phyloP scores from a whole-genome alignment of 805 yeast genomes.

The Crinitomyces ghanaensis region DNA sequence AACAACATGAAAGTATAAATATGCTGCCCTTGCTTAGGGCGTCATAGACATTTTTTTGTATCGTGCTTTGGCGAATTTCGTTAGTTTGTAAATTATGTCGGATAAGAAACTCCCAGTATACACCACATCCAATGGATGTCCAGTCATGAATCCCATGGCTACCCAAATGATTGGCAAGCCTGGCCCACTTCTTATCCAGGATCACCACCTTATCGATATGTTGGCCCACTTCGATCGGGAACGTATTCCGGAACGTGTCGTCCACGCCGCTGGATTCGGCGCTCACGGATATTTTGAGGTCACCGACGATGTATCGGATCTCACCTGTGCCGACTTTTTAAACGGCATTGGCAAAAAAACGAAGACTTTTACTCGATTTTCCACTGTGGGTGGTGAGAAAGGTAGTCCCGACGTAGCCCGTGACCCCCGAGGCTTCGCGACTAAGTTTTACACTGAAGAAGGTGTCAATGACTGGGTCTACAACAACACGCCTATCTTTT shows the following conservation, averaged over 20 bases:
- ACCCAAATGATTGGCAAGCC: conserved; percentile 40
- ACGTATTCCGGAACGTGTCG: conserved; percentile 56
- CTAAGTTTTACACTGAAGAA: conserved; percentile 54
- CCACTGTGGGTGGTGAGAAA: conserved; percentile 60
- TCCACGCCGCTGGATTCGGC: conserved; percentile 58
- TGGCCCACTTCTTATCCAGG: conserved; percentile 52
- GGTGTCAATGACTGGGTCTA: conserved; percentile 64
- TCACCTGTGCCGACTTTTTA: conserved; percentile 42
- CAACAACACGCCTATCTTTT: conserved; percentile 61
- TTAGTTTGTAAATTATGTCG: conserved; percentile 6
- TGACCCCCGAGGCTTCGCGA: conserved; percentile 61
- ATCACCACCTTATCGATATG: conserved; percentile 43
- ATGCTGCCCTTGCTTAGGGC: too few relatives aligned
- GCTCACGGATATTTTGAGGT: conserved; percentile 49
- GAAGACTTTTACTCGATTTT: conserved; percentile 45
- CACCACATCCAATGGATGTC: conserved; percentile 45
- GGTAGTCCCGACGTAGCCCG: conserved; percentile 58
- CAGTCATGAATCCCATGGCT: conserved; percentile 44
- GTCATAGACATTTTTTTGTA: too few relatives aligned
- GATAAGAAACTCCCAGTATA: conserved; percentile 20
- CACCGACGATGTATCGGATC: conserved; percentile 45
- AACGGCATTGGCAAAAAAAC: conserved; percentile 71
- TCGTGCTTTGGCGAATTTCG: too few relatives aligned
- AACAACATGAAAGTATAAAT: too few relatives aligned
- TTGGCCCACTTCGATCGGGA: conserved; percentile 53